Conservation (phyloP, 2,329 filamentous ascomycete species). For the Lachnellula willkommii region DNA sequence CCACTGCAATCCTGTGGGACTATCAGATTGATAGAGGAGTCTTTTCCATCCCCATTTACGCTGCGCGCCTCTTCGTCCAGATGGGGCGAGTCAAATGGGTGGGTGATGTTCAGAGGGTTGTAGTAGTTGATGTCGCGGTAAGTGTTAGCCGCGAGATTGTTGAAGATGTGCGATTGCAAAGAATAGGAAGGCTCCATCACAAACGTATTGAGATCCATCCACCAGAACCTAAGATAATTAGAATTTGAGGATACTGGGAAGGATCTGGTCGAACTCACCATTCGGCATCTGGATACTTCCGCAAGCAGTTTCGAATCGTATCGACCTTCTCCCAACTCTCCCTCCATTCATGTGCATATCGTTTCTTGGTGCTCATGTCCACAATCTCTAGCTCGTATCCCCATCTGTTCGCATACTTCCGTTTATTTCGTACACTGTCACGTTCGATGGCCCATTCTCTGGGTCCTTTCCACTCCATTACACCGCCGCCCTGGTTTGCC, state of each 20-base stretch:
- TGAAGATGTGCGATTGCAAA: conserved; percentile 85
- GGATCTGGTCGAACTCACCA: conserved; percentile 58
- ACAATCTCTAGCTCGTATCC: conserved; percentile 95
- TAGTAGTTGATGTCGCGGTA: conserved; percentile 96
- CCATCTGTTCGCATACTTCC: conserved; percentile 79
- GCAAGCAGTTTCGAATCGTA: conserved; percentile 78
- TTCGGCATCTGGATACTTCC: conserved; percentile 92
- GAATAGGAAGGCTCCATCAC: conserved; percentile 95
- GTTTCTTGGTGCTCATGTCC: conserved; percentile 98
- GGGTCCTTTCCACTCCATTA: conserved; percentile 98
- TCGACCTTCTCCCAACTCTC: conserved; percentile 99
- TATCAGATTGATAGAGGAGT: conserved; percentile 78
- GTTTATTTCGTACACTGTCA: conserved; percentile 93
- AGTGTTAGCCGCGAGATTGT: conserved; percentile 64
- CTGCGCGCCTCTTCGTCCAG: conserved; percentile 72
- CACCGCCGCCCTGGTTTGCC: conserved; percentile 90
- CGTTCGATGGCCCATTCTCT: conserved; percentile 97
- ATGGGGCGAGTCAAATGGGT: conserved; percentile 69
- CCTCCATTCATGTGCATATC: conserved; percentile 97
- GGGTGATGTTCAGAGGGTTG: conserved; percentile 90
- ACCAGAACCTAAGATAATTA: conserved; percentile 83
- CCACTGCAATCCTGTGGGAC: conserved; percentile 91
- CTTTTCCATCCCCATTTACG: conserved; percentile 67
- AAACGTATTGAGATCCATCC: conserved; percentile 95
- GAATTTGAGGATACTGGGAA: conserved; percentile 7